Evolutionary conservation across 2,329 filamentous ascomycete genomes (phyloP).

Genomic region (Microthyrium microscopicum): DNA sequence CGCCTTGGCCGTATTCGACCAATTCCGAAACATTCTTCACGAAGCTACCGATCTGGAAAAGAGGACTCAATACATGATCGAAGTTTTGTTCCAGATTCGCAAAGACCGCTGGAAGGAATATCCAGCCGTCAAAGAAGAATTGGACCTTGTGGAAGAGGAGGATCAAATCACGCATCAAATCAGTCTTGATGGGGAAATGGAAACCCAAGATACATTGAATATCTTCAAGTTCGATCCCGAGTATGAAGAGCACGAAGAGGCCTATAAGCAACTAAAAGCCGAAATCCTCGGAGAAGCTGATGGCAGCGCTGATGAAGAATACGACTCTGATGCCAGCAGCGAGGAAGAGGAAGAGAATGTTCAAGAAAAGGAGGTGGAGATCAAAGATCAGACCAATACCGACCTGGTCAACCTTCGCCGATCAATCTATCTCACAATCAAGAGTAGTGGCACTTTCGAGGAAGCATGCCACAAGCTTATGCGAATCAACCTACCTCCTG

Average conservation of each 20-base stretch:
- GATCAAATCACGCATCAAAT: constrained; percentile 90
- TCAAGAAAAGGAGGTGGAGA: constrained; percentile 73
- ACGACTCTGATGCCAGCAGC: constrained; percentile 50
- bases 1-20: constrained; percentile 80
- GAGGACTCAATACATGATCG: constrained; percentile 97
- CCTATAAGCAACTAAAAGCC: constrained; percentile 77
- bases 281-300: constrained; percentile 73
- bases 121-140: constrained; percentile 72
- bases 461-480: constrained; percentile 96
- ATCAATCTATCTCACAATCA: constrained; percentile 94
- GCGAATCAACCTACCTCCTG: constrained; percentile 65
- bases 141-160: constrained; percentile 92
- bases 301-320: constrained; percentile 61
- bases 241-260: constrained; percentile 79
- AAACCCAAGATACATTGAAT: constrained; percentile 75
- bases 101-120: constrained; percentile 97
- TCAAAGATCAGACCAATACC: constrained; percentile 94
- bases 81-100: constrained; percentile 89
- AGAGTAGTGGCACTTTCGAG: constrained; percentile 90
- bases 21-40: constrained; percentile 87
- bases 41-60: constrained; percentile 87
- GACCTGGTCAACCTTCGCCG: constrained; percentile 85
- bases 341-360: constrained; percentile 58
- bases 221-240: constrained; percentile 89
- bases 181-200: constrained; percentile 66